phyloP scores from a whole-genome alignment of 345 rosid species.

The Syzygium aromaticum region DNA sequence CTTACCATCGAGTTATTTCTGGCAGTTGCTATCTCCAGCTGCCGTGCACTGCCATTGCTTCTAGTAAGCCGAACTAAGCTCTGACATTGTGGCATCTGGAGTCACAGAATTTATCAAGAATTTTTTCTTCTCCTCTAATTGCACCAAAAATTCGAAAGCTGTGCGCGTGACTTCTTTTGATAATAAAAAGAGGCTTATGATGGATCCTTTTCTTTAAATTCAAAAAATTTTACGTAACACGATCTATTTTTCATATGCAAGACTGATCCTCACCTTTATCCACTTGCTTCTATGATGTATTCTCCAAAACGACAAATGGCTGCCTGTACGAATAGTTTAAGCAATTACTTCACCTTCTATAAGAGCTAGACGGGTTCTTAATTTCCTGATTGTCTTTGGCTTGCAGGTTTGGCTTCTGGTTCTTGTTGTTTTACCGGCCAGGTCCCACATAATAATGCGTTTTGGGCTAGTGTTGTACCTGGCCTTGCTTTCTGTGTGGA shows the following conservation, averaged over 20 bases:
- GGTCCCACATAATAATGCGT: constrained; percentile 70
- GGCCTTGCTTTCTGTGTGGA: constrained; percentile 58
- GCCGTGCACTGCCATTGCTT: background rate
- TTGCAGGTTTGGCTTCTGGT: constrained; percentile 88
- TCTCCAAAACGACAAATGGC: background rate
- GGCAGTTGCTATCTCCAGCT: background rate
- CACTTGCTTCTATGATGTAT: background rate
- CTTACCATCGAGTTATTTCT: background rate
- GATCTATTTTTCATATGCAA: background rate
- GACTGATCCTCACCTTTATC: background rate
- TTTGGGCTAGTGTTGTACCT: constrained; percentile 58
- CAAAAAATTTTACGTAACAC: background rate
- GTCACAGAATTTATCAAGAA: background rate
- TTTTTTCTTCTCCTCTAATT: background rate
- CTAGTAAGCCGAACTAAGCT: background rate
- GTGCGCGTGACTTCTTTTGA: background rate
- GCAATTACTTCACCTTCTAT: background rate
- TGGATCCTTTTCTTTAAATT: background rate
- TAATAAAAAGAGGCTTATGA: background rate
- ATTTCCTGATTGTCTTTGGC: constrained; percentile 3
- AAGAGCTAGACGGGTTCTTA: background rate
- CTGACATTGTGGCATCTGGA: background rate
- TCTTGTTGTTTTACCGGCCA: constrained; percentile 82
- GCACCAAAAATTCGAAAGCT: background rate
- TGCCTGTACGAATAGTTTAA: background rate